Percentiles rank a stretch among this genome's conserved stretches.
These are phyloP conservation scores for Penicillium sp. DNA, from an alignment of 2,329 filamentous ascomycete species.

Conservation along the genomic window DNA sequence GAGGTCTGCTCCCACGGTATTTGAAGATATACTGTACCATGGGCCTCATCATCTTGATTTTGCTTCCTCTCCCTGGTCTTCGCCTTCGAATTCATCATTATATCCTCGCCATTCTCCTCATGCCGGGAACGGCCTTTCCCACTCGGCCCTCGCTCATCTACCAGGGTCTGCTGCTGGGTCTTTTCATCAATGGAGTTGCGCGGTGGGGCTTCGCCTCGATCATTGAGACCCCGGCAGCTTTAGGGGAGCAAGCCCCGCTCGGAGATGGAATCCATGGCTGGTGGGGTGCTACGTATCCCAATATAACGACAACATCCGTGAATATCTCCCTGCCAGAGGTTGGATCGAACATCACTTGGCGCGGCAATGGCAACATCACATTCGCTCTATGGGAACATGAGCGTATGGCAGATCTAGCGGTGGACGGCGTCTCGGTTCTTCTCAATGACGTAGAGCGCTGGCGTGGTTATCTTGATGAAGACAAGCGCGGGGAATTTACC, in stretches of 20 bases:
- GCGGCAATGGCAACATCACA: constrained; percentile 48
- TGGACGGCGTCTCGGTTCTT: constrained; percentile 60
- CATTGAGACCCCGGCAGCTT: constrained; percentile 72
- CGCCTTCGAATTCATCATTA: constrained; percentile 93
- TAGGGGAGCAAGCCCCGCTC: constrained; percentile 55
- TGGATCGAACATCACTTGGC: constrained; percentile 29
- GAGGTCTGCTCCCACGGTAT: constrained; percentile 75
- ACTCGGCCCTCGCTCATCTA: constrained; percentile 82
- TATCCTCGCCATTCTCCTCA: constrained; percentile 78
- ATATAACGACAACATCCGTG: constrained; percentile 53
- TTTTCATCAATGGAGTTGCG: constrained; percentile 92
- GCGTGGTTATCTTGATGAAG: constrained; percentile 55
- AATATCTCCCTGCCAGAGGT: constrained; percentile 46
- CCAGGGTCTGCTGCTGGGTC: constrained; percentile 82
- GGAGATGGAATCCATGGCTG: constrained; percentile 45
- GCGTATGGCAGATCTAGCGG: constrained; percentile 40
- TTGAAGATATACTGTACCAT: constrained; percentile 75
- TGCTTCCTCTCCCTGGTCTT: constrained; percentile 71
- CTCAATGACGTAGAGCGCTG: constrained; percentile 66
- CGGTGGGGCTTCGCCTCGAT: constrained; percentile 92
- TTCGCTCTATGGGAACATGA: constrained; percentile 45
- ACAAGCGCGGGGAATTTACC: constrained; percentile 49
- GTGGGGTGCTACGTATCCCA: constrained; percentile 49
- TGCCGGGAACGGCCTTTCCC: constrained; percentile 86
- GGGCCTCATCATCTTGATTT: constrained; percentile 63